Conservation (phyloP, 2,329 filamentous ascomycete species). For the Botrytis deweyae region DNA sequence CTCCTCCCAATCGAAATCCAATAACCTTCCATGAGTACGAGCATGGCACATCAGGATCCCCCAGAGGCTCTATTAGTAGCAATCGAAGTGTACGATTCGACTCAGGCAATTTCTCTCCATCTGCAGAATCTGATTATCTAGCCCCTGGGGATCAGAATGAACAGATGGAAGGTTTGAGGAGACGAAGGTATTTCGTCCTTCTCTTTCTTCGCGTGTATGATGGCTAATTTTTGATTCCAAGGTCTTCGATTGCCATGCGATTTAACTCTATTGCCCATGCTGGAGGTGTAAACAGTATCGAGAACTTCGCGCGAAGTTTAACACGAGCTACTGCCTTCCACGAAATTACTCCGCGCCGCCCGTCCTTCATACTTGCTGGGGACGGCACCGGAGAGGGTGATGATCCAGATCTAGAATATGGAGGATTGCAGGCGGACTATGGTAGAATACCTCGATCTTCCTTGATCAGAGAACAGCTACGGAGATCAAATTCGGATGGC, state of each 20-base stretch:
- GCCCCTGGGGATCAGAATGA: constrained; percentile 4
- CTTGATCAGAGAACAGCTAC: constrained; percentile 54
- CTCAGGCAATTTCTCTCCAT: constrained; percentile 22
- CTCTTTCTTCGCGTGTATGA: not conserved
- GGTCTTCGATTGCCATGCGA: constrained; percentile 59
- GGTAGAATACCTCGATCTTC: constrained; percentile 33
- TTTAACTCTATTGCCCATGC: constrained; percentile 64
- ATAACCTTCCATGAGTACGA: constrained; percentile 40
- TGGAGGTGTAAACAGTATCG: constrained; percentile 89
- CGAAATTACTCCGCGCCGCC: constrained; percentile 79
- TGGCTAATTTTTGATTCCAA: constrained; percentile 34
- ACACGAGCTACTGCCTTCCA: constrained; percentile 85
- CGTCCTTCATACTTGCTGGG: constrained; percentile 68
- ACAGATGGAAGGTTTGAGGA: constrained; percentile 28
- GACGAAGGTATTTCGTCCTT: constrained; percentile 32
- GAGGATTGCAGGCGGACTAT: constrained; percentile 32
- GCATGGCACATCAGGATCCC: constrained; percentile 35
- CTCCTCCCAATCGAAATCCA: constrained; percentile 31
- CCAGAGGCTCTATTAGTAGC: constrained; percentile 36
- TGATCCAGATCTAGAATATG: constrained; percentile 33
- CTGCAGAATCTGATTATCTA: constrained; percentile 6
- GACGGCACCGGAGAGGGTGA: constrained; percentile 38
- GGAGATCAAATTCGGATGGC: constrained; percentile 41
- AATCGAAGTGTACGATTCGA: constrained; percentile 37
- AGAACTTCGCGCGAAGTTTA: constrained; percentile 91